Evolutionary conservation across 176 grass and related monocot species (phyloP), one percentile per base, ranked within the genome.

Genomic region (Oryza meyeriana): DNA sequence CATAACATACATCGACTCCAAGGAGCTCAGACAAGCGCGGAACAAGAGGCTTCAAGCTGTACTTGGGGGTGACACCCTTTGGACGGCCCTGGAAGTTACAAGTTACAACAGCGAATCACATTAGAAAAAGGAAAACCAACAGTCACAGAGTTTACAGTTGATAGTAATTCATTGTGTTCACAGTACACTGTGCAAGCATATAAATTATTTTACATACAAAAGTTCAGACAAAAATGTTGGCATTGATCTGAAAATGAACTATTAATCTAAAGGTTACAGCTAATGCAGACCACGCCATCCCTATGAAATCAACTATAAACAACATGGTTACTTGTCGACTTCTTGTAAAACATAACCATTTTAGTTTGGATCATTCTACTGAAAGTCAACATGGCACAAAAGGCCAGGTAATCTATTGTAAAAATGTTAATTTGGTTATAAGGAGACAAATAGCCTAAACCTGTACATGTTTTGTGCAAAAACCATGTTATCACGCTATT

Each of bases 31-130:
- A 98, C 44, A 98, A 74, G 26, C 95, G 87, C 47, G 95, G 92
- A 29, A 98, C 92, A 72, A 98, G 89, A 86, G 95, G 95, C 81
- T 98, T 94, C 90, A 98, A 85, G 88, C 92, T 98, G 86, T 88
- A 98, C 83, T 98, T 94, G 14, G 95, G 95, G 66, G 90, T 94
- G 52, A 91, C 84, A 84, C 95, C 95, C 87, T 98, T 98, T 55
- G 92, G 95, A n/a, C 95, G 92, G 22, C 95, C 95, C 95, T 95
- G 79, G 8, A 79, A 79, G 74, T 65, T 42, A 63, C 47, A 62
- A 20, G 76, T 63, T 48, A 61, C 42, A 62, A 24, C n/a, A n/a
- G 41, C 14, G 48, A 27, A 44, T 58, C 66, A 64, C 32, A 41
- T 82, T 32, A 88, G 26, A 16, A 66, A 71, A 71, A 50, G 5